Conservation (phyloP, 2,329 filamentous ascomycete species). For the Cladosporium sp. region DNA sequence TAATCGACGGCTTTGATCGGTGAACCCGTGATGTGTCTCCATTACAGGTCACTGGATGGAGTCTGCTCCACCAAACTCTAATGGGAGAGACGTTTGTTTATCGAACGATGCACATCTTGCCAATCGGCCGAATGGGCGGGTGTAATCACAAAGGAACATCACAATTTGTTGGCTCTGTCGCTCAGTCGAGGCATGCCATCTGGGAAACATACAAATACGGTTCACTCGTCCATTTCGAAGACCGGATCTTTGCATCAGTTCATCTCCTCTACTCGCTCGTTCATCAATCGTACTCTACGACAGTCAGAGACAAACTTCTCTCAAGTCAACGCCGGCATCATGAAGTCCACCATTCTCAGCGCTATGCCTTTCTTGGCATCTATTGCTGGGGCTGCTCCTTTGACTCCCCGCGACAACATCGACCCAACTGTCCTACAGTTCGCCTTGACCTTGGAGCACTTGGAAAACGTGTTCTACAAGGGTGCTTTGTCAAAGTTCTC, state of each 20-base stretch:
- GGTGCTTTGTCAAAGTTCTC: conserved; percentile 53
- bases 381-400: conserved; percentile 5
- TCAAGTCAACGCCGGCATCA: background rate
- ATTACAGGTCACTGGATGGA: background rate
- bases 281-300: background rate
- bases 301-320: background rate
- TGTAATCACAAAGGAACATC: background rate
- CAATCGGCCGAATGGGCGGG: background rate
- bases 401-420: conserved; percentile 11
- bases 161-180: background rate
- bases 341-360: conserved; percentile 16
- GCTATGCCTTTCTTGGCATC: conserved; percentile 10
- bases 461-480: conserved; percentile 57
- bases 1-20: background rate
- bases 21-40: background rate
- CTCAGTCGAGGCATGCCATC: background rate
- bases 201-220: background rate
- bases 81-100: background rate
- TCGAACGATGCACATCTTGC: background rate
- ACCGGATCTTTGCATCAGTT: background rate
- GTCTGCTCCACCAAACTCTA: background rate
- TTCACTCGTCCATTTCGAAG: background rate
- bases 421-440: conserved; percentile 32
- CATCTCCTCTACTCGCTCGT: background rate
- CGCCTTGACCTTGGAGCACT: conserved; percentile 38